Evolutionary conservation across 345 rosid genomes (phyloP), one percentile per base, ranked within the genome.

Genomic region (Gossypium raimondii): DNA sequence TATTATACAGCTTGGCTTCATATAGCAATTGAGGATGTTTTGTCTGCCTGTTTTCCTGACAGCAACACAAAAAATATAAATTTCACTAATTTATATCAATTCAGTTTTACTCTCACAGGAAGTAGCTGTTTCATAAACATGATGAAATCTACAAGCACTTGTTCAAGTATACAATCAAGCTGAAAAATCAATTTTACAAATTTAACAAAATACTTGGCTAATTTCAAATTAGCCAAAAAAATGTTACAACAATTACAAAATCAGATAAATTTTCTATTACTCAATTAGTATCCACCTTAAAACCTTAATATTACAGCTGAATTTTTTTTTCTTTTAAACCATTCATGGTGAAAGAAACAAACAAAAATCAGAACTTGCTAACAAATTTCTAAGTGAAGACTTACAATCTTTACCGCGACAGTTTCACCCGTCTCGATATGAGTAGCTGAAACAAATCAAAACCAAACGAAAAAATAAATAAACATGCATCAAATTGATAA

Each of bases 381-480:
- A 67, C 17, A n/a, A n/a, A 41, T 13, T 60, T 43, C 7, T 11
- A 20, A 20, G 27, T 27, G 7, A 52, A 57, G 18, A 82, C 94
- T 82, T 79, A 89, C 94, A 66, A 89, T 88, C 82, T 89, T 89
- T n/a, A 85, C 85, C 2, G 92, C 92, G n/a, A 89, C 88, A 76
- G 84, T 85, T 77, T 89, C 93, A 47, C 74, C 82, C 41, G 93
- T 82, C 22, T 87, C 89, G 47, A 84, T 57, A 81, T 87, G 90
- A 41, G 86, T 86, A 76, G 93, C 93, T 89, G 89, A 76, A 77
- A 72, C 71, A 76, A 74, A 65, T 62, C 67, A 24, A 34, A 67
- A 60, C 34, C 9, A 76, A 27, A 43, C 0, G 38, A 7, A 20
- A 51, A 8, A 12, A 11, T 27, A 47, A 47, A 60, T 24, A 43